These are phyloP conservation scores for Grosmannia clavigera DNA, from an alignment of 2,329 filamentous ascomycete genomes.

Conservation along the genomic window DNA sequence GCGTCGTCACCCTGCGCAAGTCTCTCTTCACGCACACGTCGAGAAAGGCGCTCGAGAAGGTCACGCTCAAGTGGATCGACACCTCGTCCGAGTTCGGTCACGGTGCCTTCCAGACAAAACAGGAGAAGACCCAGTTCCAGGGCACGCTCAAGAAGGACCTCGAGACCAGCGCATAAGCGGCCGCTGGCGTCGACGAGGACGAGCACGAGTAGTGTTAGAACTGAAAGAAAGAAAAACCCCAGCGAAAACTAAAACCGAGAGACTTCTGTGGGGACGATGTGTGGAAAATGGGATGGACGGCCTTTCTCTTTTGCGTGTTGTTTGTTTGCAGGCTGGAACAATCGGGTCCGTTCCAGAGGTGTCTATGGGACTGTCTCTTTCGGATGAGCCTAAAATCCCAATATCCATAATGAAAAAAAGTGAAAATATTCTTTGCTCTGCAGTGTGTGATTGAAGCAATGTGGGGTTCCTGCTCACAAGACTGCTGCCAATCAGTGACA, in stretches of 20 bases:
- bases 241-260: not conserved
- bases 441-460: not conserved
- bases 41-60: constrained; percentile 93
- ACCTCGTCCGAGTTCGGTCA: constrained; percentile 99
- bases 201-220: not conserved
- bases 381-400: constrained; percentile 1
- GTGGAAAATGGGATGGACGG: not conserved
- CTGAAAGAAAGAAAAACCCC: not conserved
- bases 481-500: not conserved
- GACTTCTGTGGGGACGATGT: not conserved
- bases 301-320: constrained; percentile 23
- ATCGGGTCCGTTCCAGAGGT: not conserved
- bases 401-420: constrained; percentile 3
- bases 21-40: constrained; percentile 97
- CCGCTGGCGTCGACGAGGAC: constrained; percentile 2
- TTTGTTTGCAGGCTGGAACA: constrained; percentile 11
- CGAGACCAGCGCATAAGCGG: constrained; percentile 30
- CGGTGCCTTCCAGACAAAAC: constrained; percentile 96
- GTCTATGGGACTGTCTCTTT: constrained; percentile 1
- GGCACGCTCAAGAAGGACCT: constrained; percentile 99
- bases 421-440: not conserved
- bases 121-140: constrained; percentile 96
- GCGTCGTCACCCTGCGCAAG: constrained; percentile 97
- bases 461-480: not conserved
- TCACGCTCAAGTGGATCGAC: constrained; percentile 99